Conservation (phyloP, 352 stramenopile species). For the Phytophthora pluvialis region DNA sequence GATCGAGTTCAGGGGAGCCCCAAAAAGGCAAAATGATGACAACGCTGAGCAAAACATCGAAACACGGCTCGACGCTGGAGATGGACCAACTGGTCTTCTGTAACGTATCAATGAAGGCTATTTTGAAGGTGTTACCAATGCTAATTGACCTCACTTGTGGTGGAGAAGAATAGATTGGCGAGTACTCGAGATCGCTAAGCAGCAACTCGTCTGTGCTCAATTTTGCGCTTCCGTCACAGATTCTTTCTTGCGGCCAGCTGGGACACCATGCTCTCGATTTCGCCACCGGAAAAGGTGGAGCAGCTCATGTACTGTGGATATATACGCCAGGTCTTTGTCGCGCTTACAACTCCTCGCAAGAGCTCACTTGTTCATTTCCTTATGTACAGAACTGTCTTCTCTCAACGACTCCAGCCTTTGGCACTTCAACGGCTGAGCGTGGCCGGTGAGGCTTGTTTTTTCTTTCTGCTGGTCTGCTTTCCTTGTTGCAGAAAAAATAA, state of each 20-base stretch:
- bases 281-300: conserved; percentile 55
- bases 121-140: conserved; percentile 24
- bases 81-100: conserved; percentile 17
- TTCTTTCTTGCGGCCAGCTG: not conserved
- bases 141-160: not conserved
- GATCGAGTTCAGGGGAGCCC: conserved; percentile 12
- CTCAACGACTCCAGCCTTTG: conserved; percentile 47
- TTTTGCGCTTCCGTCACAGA: too few species aligned
- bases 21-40: conserved; percentile 20
- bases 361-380: not conserved
- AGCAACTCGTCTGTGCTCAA: too few species aligned
- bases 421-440: conserved; percentile 58
- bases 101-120: conserved; percentile 30
- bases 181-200: not conserved
- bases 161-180: conserved; percentile 10
- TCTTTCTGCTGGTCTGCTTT: not conserved
- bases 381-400: conserved; percentile 44
- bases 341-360: not conserved
- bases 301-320: conserved; percentile 53
- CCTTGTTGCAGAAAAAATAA: not conserved
- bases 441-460: conserved; percentile 33
- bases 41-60: conserved; percentile 23
- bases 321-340: not conserved
- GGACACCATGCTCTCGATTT: conserved; percentile 42
- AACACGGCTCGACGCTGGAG: conserved; percentile 12